These are phyloP conservation scores for Diatrype stigma DNA, from an alignment of 2,329 filamentous ascomycete genomes.

Conservation along the genomic window DNA sequence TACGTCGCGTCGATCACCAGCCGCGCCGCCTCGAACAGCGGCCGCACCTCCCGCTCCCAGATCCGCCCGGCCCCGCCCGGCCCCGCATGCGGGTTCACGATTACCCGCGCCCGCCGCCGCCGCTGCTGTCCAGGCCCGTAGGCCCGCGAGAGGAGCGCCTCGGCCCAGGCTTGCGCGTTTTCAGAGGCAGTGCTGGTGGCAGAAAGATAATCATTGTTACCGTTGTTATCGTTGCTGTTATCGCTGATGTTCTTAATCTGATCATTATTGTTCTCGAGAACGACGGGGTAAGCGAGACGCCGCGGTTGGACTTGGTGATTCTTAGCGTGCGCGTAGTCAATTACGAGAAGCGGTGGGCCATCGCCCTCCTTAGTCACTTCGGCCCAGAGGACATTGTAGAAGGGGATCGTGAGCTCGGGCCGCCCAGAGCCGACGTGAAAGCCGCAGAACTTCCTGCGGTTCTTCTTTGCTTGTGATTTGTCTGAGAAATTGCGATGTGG, in stretches of 20 bases:
- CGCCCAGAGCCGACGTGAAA: background rate
- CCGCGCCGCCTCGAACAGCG: constrained; percentile 76
- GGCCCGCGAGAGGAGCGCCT: constrained; percentile 61
- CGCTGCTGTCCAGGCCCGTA: constrained; percentile 67
- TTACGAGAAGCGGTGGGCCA: background rate
- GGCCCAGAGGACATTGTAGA: background rate
- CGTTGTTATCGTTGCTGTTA: constrained; percentile 15
- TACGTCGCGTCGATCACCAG: constrained; percentile 71
- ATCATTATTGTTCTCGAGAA: too few species aligned
- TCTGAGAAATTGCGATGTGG: background rate
- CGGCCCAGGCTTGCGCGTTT: constrained; percentile 62
- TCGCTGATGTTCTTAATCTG: too few species aligned
- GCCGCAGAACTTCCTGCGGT: background rate
- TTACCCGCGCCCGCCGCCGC: constrained; percentile 75
- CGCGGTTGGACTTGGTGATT: background rate
- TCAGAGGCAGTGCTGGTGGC: too few species aligned
- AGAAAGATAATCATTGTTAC: too few species aligned
- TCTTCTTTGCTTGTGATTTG: background rate
- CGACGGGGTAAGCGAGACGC: background rate
- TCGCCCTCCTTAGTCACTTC: background rate
- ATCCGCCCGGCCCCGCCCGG: constrained; percentile 70
- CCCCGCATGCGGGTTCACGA: constrained; percentile 89
- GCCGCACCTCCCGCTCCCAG: constrained; percentile 72
- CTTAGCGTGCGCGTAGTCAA: background rate
- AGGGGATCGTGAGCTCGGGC: background rate